These are phyloP conservation scores for Pelargonium myrrhifolium DNA, from an alignment of 441 rosid species.

Conservation along the genomic window DNA sequence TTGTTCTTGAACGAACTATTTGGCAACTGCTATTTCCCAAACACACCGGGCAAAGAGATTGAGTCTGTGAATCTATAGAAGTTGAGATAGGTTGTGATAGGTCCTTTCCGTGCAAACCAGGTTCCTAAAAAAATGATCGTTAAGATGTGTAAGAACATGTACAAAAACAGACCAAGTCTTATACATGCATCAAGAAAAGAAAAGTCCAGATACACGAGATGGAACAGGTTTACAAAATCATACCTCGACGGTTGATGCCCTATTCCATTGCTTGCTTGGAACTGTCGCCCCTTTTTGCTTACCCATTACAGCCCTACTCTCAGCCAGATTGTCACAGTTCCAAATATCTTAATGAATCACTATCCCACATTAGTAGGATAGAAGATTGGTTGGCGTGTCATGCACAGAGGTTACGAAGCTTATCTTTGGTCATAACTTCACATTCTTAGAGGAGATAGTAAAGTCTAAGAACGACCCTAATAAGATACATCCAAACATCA, in stretches of 20 bases:
- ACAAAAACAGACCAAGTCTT: neutral
- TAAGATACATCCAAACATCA: neutral
- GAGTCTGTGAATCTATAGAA: conserved; percentile 20
- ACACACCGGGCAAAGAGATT: conserved; percentile 48
- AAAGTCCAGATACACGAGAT: neutral
- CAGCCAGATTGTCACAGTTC: neutral
- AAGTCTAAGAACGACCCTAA: neutral
- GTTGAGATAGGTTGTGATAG: conserved; percentile 29
- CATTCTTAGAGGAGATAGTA: neutral
- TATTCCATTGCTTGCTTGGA: conserved; percentile 25
- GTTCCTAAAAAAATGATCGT: conserved; percentile 30
- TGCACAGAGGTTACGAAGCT: neutral
- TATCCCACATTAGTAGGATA: conserved; percentile 2
- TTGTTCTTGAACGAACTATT: conserved; percentile 71
- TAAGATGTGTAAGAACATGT: neutral
- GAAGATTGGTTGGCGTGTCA: conserved; percentile 14
- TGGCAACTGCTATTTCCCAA: conserved; percentile 48
- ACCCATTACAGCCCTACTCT: conserved; percentile 25
- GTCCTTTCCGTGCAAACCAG: conserved; percentile 28
- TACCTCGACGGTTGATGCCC: conserved; percentile 40
- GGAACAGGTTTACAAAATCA: neutral
- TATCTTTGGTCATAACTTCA: conserved; percentile 1
- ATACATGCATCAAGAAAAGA: neutral
- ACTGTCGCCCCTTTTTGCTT: conserved; percentile 35
- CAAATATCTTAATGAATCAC: conserved; percentile 5